A percentile compares a stretch with the other conserved stretches of the same genome.
Conservation (phyloP, 2,329 filamentous ascomycete genomes). For the Ophioceras dolichostomum region DNA sequence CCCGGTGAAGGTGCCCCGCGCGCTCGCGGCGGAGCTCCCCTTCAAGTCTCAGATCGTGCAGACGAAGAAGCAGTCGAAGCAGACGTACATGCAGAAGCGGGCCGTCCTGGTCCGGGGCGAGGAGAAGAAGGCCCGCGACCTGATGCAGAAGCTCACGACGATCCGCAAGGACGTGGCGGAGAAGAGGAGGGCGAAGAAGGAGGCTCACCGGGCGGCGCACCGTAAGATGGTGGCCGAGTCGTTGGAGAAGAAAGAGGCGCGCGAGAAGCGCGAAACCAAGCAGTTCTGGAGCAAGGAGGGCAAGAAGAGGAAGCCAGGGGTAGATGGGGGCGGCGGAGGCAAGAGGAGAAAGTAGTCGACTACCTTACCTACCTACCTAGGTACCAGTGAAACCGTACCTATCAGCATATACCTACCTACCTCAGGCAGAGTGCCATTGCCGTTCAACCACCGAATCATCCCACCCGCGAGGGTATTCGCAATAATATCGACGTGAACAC, state of each 20-base stretch:
- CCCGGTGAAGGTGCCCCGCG: slow-evolving; percentile 61
- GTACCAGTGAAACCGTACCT: too few relatives aligned
- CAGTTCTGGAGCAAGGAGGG: slow-evolving; percentile 91
- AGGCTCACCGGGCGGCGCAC: slow-evolving; percentile 71
- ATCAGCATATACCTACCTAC: too few relatives aligned
- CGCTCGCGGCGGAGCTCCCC: slow-evolving; percentile 71
- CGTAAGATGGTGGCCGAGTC: slow-evolving; percentile 71
- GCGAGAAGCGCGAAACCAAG: slow-evolving; percentile 84
- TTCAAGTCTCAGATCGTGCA: slow-evolving; percentile 84
- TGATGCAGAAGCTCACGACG: slow-evolving; percentile 89
- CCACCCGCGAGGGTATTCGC: too few relatives aligned
- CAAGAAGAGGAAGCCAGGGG: slow-evolving; percentile 33
- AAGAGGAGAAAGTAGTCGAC: slow-evolving; percentile 23
- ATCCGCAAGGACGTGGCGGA: slow-evolving; percentile 82
- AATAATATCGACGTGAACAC: too few relatives aligned
- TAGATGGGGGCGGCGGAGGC: slow-evolving; percentile 23
- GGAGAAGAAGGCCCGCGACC: slow-evolving; percentile 75
- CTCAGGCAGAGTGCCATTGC: too few relatives aligned
- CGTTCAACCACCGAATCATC: too few relatives aligned
- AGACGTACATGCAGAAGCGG: slow-evolving; percentile 90
- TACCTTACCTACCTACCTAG: too few relatives aligned
- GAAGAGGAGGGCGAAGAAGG: slow-evolving; percentile 75
- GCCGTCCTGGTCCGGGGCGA: slow-evolving; percentile 78
- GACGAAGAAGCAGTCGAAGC: slow-evolving; percentile 66
- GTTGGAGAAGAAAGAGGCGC: slow-evolving; percentile 70